Percentiles rank a stretch among this genome's conserved stretches.
Conservation (phyloP, 345 rosid genomes). For the Hypericum androsaemum region DNA sequence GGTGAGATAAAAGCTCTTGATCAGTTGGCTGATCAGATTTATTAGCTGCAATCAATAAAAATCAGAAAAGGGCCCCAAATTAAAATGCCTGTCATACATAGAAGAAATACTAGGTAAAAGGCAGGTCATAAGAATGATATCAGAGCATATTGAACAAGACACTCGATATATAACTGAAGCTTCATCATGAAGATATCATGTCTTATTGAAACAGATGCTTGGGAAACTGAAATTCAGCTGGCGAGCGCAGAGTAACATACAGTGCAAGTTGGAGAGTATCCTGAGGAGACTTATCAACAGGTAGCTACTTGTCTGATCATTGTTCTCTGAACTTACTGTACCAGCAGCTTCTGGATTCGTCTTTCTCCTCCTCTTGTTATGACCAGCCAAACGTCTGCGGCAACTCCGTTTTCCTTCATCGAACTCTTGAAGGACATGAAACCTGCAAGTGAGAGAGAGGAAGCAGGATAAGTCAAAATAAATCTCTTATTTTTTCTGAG, state of each 20-base stretch:
- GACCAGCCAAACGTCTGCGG: conserved; percentile 98
- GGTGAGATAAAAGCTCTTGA: conserved; percentile 74
- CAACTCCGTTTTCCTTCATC: conserved; percentile 99
- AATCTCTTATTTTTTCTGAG: too few species aligned
- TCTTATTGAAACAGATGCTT: too few species aligned
- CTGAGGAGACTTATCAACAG: conserved; percentile 70
- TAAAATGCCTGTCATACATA: background rate
- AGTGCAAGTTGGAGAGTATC: conserved; percentile 84
- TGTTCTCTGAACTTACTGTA: conserved; percentile 44
- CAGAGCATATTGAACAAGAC: background rate
- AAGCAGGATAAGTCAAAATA: too few species aligned
- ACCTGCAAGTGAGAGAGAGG: conserved; percentile 34
- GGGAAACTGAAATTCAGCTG: too few species aligned
- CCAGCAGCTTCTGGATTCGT: conserved; percentile 64
- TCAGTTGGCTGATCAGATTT: conserved; percentile 51
- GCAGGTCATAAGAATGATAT: background rate
- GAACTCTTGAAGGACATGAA: conserved; percentile 94
- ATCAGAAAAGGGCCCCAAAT: conserved; percentile 4
- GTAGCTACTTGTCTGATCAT: conserved; percentile 75
- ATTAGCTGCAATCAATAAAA: conserved; percentile 50
- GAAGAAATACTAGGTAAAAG: background rate
- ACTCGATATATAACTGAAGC: background rate
- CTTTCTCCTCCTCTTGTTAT: conserved; percentile 92
- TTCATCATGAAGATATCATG: background rate
- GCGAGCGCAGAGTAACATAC: conserved; percentile 33